Conservation (phyloP, 2,329 filamentous ascomycete species). For the Fusarium hainanense region DNA sequence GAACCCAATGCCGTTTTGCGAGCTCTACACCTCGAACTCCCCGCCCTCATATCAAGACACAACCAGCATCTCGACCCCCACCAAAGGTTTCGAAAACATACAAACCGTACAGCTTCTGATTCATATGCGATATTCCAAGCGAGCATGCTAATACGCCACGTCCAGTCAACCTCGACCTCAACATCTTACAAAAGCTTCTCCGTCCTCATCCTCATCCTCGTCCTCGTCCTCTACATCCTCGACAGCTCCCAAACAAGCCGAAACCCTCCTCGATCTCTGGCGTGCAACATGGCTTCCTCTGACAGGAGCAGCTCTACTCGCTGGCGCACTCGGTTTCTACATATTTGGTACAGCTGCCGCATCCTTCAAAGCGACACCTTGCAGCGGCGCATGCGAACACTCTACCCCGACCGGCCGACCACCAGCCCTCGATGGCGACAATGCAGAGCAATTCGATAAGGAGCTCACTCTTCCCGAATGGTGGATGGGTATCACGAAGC, state of each 20-base stretch:
- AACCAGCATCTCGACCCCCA: slow-evolving; percentile 29
- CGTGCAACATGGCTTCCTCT: slow-evolving; percentile 57
- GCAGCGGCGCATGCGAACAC: slow-evolving; percentile 49
- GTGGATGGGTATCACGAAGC: slow-evolving; percentile 64
- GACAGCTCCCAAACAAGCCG: slow-evolving; percentile 39
- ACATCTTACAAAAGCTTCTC: slow-evolving; percentile 8
- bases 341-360: slow-evolving; percentile 55
- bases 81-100: slow-evolving; percentile 45
- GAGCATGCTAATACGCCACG: slow-evolving; percentile 15
- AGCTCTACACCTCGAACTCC: slow-evolving; percentile 45
- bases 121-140: background rate
- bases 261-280: slow-evolving; percentile 53
- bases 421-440: slow-evolving; percentile 57
- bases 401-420: slow-evolving; percentile 61
- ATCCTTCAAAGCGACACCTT: slow-evolving; percentile 46
- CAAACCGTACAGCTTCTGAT: slow-evolving; percentile 46
- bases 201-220: slow-evolving; percentile 2
- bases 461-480: slow-evolving; percentile 68
- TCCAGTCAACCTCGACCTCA: slow-evolving; percentile 31
- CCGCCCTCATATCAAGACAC: slow-evolving; percentile 36
- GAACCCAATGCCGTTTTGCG: slow-evolving; percentile 46
- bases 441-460: slow-evolving; percentile 67
- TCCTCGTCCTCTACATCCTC: slow-evolving; percentile 15
- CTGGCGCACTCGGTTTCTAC: slow-evolving; percentile 61
- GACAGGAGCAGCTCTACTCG: slow-evolving; percentile 59